Evolutionary conservation across 139 green algal genomes (phyloP).

Genomic region (Tetraselmis chui): DNA sequence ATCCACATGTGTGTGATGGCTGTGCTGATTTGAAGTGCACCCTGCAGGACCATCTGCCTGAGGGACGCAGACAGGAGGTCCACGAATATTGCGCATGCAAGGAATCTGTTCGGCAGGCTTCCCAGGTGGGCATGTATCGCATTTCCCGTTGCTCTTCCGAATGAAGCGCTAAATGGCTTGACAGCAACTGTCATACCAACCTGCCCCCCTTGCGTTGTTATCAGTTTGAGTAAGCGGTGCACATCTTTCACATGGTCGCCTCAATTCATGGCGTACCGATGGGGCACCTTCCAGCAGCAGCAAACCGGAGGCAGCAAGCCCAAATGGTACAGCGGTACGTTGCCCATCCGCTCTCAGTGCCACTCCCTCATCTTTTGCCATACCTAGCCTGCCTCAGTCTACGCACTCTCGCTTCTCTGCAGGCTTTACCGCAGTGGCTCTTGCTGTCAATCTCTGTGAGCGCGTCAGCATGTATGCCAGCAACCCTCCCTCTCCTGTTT

Average conservation of each 20-base stretch:
- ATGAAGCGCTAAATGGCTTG: too few relatives aligned
- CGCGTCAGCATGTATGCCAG: neutral
- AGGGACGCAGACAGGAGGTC: neutral
- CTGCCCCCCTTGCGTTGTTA: too few relatives aligned
- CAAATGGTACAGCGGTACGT: neutral
- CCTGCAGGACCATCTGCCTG: neutral
- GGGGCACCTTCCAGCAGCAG: neutral
- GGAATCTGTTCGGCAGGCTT: neutral
- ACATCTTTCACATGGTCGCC: neutral
- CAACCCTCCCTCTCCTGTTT: too few relatives aligned
- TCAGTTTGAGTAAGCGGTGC: neutral
- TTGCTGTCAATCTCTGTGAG: neutral
- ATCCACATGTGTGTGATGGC: too few relatives aligned
- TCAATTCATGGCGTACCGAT: neutral
- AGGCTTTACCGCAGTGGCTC: neutral
- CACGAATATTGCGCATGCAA: neutral
- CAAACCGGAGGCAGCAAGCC: neutral
- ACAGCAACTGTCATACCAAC: too few relatives aligned
- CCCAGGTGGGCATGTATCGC: too few relatives aligned
- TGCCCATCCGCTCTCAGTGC: neutral
- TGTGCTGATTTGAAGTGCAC: neutral
- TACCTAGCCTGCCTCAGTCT: too few relatives aligned
- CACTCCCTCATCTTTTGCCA: too few relatives aligned
- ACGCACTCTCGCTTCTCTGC: neutral
- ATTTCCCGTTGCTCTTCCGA: too few relatives aligned